phyloP scores from a whole-genome alignment of 768 basidiomycete genomes.

The Boletus sp. region DNA sequence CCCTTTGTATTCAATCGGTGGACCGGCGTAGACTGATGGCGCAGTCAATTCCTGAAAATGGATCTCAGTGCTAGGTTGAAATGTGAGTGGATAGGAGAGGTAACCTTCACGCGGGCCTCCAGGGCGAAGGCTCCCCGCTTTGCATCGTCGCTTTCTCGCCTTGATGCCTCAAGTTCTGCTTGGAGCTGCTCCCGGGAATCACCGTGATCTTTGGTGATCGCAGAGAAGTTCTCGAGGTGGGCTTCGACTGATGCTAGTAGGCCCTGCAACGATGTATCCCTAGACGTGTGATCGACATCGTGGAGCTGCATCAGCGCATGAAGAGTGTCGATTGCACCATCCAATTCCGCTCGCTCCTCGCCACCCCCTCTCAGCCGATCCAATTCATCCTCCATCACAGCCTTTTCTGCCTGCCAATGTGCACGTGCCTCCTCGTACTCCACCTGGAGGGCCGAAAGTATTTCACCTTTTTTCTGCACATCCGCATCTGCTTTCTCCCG shows the following conservation, averaged over 20 bases:
- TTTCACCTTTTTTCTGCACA: conserved; percentile 42
- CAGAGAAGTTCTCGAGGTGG: conserved; percentile 52
- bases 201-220: conserved; percentile 41
- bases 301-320: conserved; percentile 54
- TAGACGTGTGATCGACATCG: conserved; percentile 49
- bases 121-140: conserved; percentile 40
- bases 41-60: conserved; percentile 24
- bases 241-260: conserved; percentile 47
- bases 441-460: conserved; percentile 36
- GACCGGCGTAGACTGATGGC: conserved; percentile 24
- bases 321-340: conserved; percentile 47
- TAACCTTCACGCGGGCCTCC: conserved; percentile 41
- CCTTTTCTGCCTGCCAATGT: conserved; percentile 51
- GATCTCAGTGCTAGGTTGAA: neutral
- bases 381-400: conserved; percentile 50
- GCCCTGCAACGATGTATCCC: conserved; percentile 49
- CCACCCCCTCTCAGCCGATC: conserved; percentile 41
- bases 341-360: conserved; percentile 48
- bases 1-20: conserved; percentile 32
- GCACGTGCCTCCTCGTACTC: conserved; percentile 46
- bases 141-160: conserved; percentile 51
- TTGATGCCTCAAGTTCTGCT: conserved; percentile 53
- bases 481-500: conserved; percentile 35
- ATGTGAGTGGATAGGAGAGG: neutral
- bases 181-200: conserved; percentile 49